A percentile compares a stretch with the other conserved stretches of the same genome.
Evolutionary conservation across 2,329 filamentous ascomycete genomes (phyloP).

Genomic region (Fusarium proliferatum): DNA sequence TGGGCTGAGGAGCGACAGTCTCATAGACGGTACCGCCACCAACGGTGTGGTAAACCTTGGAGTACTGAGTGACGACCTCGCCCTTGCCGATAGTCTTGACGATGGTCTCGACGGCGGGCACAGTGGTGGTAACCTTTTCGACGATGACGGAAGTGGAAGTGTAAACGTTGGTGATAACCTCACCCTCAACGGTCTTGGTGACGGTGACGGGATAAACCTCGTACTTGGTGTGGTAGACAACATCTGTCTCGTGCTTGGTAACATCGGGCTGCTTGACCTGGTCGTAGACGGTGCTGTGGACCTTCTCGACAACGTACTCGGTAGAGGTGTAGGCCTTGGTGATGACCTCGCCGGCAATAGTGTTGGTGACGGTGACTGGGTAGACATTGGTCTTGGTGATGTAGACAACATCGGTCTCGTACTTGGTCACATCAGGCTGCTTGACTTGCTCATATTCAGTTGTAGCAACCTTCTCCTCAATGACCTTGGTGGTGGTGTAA

Average conservation of each 20-base stretch:
- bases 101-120: slow-evolving; percentile 47
- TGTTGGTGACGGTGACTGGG: slow-evolving; percentile 54
- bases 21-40: slow-evolving; percentile 41
- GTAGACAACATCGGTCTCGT: slow-evolving; percentile 48
- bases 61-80: slow-evolving; percentile 42
- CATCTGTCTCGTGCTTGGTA: slow-evolving; percentile 47
- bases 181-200: slow-evolving; percentile 48
- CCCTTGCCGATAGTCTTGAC: slow-evolving; percentile 38
- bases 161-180: slow-evolving; percentile 41
- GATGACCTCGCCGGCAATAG: slow-evolving; percentile 42
- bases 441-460: slow-evolving; percentile 50
- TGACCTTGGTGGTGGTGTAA: slow-evolving; percentile 43
- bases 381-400: slow-evolving; percentile 57
- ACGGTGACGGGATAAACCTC: slow-evolving; percentile 56
- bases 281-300: slow-evolving; percentile 49
- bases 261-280: slow-evolving; percentile 53
- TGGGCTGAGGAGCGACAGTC: slow-evolving; percentile 49
- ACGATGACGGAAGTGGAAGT: slow-evolving; percentile 44
- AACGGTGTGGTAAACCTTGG: slow-evolving; percentile 42
- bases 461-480: slow-evolving; percentile 47
- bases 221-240: slow-evolving; percentile 56
- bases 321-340: slow-evolving; percentile 44
- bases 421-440: slow-evolving; percentile 49
- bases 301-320: slow-evolving; percentile 47
- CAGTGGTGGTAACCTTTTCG: slow-evolving; percentile 54